A percentile compares a stretch with the other conserved stretches of the same genome.
Evolutionary conservation across 2,329 filamentous ascomycete genomes (phyloP).

Genomic region (Parasarocladium wereldwijsianum): DNA sequence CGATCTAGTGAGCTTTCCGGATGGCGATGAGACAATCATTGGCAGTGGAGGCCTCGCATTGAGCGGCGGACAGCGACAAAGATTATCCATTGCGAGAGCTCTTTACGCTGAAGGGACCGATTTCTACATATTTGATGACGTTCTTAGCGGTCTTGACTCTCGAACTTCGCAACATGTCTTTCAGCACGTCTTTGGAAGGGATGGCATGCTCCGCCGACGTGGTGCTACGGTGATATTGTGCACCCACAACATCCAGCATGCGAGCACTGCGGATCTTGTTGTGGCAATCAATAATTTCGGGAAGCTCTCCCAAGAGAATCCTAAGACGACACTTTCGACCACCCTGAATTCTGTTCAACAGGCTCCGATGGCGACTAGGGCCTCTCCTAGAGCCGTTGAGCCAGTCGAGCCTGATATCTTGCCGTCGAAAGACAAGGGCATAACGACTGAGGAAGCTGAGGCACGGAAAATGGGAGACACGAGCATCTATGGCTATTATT

Average conservation of each 20-base stretch:
- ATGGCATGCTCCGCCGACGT: slow-evolving; percentile 23
- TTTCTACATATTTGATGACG: slow-evolving; percentile 29
- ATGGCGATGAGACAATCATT: slow-evolving; percentile 21
- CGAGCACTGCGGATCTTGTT: slow-evolving; percentile 27
- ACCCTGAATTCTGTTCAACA: no score
- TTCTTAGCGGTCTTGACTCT: slow-evolving; percentile 27
- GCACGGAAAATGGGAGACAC: neutral
- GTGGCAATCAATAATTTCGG: slow-evolving; percentile 28
- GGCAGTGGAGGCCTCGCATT: slow-evolving; percentile 25
- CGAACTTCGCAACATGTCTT: slow-evolving; percentile 29
- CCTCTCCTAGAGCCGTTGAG: no score
- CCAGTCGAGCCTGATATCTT: no score
- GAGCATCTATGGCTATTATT: neutral
- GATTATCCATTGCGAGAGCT: slow-evolving; percentile 25
- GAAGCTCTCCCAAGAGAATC: no score
- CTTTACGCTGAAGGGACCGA: slow-evolving; percentile 22
- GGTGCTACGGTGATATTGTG: slow-evolving; percentile 26
- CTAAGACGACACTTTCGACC: no score
- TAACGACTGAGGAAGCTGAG: neutral
- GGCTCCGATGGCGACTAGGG: no score
- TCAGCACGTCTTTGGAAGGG: slow-evolving; percentile 22
- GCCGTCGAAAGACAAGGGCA: neutral
- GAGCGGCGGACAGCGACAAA: slow-evolving; percentile 25
- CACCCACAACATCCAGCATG: slow-evolving; percentile 15
- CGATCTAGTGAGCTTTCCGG: slow-evolving; percentile 17